A percentile compares a stretch with the other conserved stretches of the same genome.
These are phyloP conservation scores for Hypoxylon sp. DNA, from an alignment of 2,329 filamentous ascomycete genomes.

Conservation along the genomic window DNA sequence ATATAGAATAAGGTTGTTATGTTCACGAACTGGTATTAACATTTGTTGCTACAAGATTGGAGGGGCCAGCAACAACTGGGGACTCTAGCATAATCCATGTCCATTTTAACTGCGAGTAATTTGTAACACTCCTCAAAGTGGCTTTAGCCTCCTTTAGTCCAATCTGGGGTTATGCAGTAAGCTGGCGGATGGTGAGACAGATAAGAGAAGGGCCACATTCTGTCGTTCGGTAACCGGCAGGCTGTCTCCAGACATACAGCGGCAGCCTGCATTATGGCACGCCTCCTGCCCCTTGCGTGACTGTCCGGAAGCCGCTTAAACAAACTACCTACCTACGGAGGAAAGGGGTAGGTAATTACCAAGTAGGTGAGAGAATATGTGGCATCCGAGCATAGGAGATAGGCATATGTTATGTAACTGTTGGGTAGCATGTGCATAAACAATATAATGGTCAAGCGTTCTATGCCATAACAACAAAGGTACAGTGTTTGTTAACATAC, in stretches of 20 bases:
- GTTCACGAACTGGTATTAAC: neutral
- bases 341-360: conserved; percentile 14
- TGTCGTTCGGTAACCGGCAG: conserved; percentile 30
- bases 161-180: conserved; percentile 21
- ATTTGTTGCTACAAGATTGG: neutral
- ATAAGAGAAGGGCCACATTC: conserved; percentile 16
- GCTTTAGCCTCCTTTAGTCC: conserved; percentile 9
- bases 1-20: neutral
- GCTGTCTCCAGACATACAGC: conserved; percentile 25
- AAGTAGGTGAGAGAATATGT: conserved; percentile 6
- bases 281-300: conserved; percentile 25
- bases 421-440: conserved; percentile 16
- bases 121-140: conserved; percentile 14
- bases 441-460: conserved; percentile 8
- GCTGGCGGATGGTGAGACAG: conserved; percentile 30
- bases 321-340: conserved; percentile 17
- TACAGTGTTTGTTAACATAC: conserved; percentile 19
- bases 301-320: conserved; percentile 10
- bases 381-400: conserved; percentile 9
- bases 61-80: neutral
- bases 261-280: conserved; percentile 31
- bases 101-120: conserved; percentile 6
- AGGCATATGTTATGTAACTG: conserved; percentile 12
- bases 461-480: conserved; percentile 9
- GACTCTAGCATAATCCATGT: conserved; percentile 5